Evolutionary conservation across 176 grass and related monocot species (phyloP).

Genomic region (Eremochloa ophiuroides): DNA sequence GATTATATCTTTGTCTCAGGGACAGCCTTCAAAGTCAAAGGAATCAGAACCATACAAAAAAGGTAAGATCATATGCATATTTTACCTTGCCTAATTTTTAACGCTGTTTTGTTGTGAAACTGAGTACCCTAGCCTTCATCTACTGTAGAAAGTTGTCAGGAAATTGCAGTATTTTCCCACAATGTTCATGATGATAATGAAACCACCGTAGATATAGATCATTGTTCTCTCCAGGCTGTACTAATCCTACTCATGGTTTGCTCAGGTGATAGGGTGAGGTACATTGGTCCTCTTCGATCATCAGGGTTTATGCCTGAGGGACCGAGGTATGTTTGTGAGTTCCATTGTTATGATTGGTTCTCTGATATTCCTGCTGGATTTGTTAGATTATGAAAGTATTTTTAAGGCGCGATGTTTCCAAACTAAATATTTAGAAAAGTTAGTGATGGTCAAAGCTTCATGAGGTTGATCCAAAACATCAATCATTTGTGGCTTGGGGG

Average conservation of each 20-base stretch:
- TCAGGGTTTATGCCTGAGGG: slow-evolving; percentile 34
- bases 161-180: not conserved
- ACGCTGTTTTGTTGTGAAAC: not conserved
- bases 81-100: not conserved
- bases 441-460: not conserved
- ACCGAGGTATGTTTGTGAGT: slow-evolving; percentile 44
- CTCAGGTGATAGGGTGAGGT: slow-evolving; percentile 96
- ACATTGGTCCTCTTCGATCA: slow-evolving; percentile 40
- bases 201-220: slow-evolving; percentile 12
- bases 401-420: not conserved
- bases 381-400: not conserved
- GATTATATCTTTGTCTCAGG: slow-evolving; percentile 48
- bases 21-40: slow-evolving; percentile 72
- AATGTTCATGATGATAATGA: slow-evolving; percentile 20
- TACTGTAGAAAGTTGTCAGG: not conserved
- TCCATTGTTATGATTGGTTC: not conserved
- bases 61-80: slow-evolving; percentile 19
- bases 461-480: not conserved
- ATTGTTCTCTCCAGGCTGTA: slow-evolving; percentile 10
- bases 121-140: slow-evolving; percentile 10
- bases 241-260: slow-evolving; percentile 31
- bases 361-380: not conserved
- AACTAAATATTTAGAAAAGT: not conserved
- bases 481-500: not conserved
- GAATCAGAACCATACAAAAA: slow-evolving; percentile 68